Conservation (phyloP, 2,329 filamentous ascomycete genomes). For the Fusarium xylarioides region DNA sequence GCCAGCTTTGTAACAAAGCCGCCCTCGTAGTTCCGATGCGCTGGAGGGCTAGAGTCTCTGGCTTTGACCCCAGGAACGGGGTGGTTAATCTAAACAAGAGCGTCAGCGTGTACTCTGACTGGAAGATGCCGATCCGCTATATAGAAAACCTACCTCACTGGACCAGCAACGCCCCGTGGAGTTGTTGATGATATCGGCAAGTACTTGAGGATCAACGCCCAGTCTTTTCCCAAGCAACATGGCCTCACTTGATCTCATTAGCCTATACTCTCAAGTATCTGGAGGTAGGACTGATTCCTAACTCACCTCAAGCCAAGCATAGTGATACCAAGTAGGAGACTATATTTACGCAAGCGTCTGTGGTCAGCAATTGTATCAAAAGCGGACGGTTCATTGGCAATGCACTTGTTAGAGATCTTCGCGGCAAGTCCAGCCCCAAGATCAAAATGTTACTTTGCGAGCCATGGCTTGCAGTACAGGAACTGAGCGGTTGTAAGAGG, state of each 20-base stretch:
- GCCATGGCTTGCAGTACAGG: neutral
- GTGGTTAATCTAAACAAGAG: neutral
- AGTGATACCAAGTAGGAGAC: neutral
- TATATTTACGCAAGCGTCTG: too few species aligned
- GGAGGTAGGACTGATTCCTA: too few species aligned
- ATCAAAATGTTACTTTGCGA: neutral
- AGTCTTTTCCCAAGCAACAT: neutral
- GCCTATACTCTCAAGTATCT: too few species aligned
- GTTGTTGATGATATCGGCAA: neutral
- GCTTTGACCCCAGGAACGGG: neutral
- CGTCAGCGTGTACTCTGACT: neutral
- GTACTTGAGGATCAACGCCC: neutral
- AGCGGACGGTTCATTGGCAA: too few species aligned
- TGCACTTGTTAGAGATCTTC: neutral
- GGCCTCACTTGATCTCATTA: neutral
- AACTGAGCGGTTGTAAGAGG: neutral
- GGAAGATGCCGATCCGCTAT: accelerated
- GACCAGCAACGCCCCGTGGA: neutral
- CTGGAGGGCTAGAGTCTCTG: neutral
- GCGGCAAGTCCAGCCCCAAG: neutral
- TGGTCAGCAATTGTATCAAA: neutral
- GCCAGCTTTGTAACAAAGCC: neutral
- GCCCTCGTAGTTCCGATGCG: neutral
- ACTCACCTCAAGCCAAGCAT: neutral
- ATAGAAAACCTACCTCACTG: neutral